Base-by-base conservation (phyloP, 768 basidiomycete species). In the Collybia nuda region DNA sequence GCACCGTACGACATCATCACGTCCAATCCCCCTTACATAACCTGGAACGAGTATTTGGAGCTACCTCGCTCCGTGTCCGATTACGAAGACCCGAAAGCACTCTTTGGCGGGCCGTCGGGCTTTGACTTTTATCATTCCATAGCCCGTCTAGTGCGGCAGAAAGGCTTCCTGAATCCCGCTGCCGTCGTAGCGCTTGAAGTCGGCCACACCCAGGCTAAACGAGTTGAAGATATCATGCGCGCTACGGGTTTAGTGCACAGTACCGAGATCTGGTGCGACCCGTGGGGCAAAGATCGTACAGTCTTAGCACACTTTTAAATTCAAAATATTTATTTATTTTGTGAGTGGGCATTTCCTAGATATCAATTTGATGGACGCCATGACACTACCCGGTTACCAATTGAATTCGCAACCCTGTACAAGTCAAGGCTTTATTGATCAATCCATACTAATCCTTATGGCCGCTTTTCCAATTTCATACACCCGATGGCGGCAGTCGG, bases 1-100 rank as follows among this genome's bases (percentile, higher is more conserved):
- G 74, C 67, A 2, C 81, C 86, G 1, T 90, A 85, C 68, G 85
- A 92, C 68, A 70, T 94, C 50, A 72, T 94, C 60, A 92, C 91
- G 9, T 81, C 86, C 14, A 95, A 94, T 68, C 89, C 90, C 21
- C 89, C 92, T 8, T 98, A 97, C 68, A 89, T 98, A 56, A 75
- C 93, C 32, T 75, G 66, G 54, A 57, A 67, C 35, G 85, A 88
- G 52, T 95, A 85, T 62, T 67, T 79, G 38, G 45, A 59, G 19
- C 77, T 98, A 28, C 79, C 86, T 6, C 52, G 62, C n/a, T 85
- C 84, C 42, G 94, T 98, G 47, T 79, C 70, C 44, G 73, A 80
- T 46, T 90, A 81, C 63, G 96, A 98, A 67, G 93, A 95, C 69
- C 81, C 77, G 7, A 75, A 71, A 14, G 95, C 95, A 9, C 79